phyloP scores from a whole-genome alignment of 2,329 filamentous ascomycete species.

The Hansfordia pulvinata region DNA sequence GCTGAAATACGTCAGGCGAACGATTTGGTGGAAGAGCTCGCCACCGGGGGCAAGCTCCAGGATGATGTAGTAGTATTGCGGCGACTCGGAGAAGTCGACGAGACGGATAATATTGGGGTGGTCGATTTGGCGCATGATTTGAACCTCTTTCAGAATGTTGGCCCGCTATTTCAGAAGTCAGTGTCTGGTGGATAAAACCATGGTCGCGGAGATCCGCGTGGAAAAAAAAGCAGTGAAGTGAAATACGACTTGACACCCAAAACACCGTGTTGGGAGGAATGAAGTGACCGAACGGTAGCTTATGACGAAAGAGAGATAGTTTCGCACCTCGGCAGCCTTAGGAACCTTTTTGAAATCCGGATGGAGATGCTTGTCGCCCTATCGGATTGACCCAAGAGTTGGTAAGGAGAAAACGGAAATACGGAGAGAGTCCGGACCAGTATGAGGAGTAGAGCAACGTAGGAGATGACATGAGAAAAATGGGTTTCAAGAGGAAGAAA shows the following conservation, averaged over 20 bases:
- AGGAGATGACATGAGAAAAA: slow-evolving; percentile 16
- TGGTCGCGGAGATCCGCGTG: slow-evolving; percentile 5
- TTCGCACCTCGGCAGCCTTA: slow-evolving; percentile 92
- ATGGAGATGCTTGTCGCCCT: slow-evolving; percentile 89
- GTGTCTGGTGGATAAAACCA: slow-evolving; percentile 5
- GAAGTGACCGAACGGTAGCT: slow-evolving; percentile 5
- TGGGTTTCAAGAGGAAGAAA: slow-evolving; percentile 8
- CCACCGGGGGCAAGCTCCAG: slow-evolving; percentile 90
- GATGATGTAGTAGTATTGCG: slow-evolving; percentile 95
- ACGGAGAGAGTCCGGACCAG: slow-evolving; percentile 8
- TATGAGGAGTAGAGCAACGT: slow-evolving; percentile 11
- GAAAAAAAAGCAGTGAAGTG: slow-evolving; percentile 3
- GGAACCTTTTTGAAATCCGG: slow-evolving; percentile 91
- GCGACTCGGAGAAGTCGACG: slow-evolving; percentile 84
- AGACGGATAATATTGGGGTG: slow-evolving; percentile 94
- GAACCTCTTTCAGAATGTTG: slow-evolving; percentile 96
- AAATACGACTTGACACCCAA: no score
- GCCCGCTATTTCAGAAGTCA: slow-evolving; percentile 52
- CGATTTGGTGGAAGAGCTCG: slow-evolving; percentile 96
- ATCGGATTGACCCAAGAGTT: slow-evolving; percentile 34
- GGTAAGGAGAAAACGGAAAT: slow-evolving; percentile 29
- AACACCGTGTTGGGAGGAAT: slow-evolving; percentile 11
- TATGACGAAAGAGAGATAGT: slow-evolving; percentile 23
- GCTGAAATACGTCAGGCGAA: slow-evolving; percentile 95
- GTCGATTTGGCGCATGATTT: slow-evolving; percentile 95